Base-by-base conservation (phyloP, 495 filamentous ascomycete genomes). In the Immersiella caudata region DNA sequence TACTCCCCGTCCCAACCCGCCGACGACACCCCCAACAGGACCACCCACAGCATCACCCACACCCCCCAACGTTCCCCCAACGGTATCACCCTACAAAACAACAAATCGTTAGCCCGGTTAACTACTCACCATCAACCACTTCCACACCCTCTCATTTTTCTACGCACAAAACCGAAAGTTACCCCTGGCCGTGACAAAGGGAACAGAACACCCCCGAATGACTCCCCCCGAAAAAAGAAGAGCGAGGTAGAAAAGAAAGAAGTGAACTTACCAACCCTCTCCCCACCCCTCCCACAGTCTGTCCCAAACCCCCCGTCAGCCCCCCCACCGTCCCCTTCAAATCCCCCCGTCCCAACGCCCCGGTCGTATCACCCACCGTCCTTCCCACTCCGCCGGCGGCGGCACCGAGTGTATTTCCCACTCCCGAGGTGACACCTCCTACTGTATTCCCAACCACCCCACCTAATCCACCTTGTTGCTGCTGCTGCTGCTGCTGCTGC, bases 271-370 rank as follows among this genome's bases (percentile, higher is more conserved):
- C 58, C 60, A 67, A 55, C 33, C 73, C 73, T 62, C 60, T 68
- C 0, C 73, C 73, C 11, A 73, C 67, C 3, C 69, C 73, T 6
- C 71, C 68, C 5, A 75, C 73, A 0, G 73, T 75, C 58, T 71
- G 11, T 4, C 73, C 73, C 22, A 70, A 8, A 4, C 73, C 73
- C n/a, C 69, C 69, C 12, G 67, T 64, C 2, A 73, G 1, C 2
- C 71, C 73, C 0, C 73, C 73, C 3, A 75, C 73, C 0, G 67
- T 65, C 11, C 73, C 73, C 14, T 69, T 26, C 26, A 71, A 33
- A 24, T 73, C 73, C 3, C 73, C 73, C 12, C 36, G 63, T 3
- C 71, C 73, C 64, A 75, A 62, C 14, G 71, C 71, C 22, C 56
- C 64, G 3, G 73, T 71, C 36, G 73, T 73, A 25, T 73, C 67